A percentile compares a stretch with the other conserved stretches of the same genome.
Conservation (phyloP, 2,329 filamentous ascomycete species). For the Cytospora mali region DNA sequence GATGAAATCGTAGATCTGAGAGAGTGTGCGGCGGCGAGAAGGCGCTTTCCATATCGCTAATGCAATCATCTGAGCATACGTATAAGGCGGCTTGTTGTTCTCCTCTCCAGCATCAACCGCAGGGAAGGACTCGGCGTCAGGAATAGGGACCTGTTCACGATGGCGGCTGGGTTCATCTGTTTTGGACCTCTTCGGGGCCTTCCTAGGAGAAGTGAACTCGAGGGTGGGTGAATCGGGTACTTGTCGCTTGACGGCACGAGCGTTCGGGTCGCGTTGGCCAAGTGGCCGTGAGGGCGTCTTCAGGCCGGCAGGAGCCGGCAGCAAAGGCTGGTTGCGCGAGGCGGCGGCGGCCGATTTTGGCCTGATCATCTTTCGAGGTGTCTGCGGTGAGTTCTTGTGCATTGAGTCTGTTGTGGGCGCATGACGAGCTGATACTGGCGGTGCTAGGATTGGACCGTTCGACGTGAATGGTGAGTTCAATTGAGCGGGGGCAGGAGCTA, state of each 20-base stretch:
- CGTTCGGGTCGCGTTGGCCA: constrained; percentile 24
- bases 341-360: constrained; percentile 18
- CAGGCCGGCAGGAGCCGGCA: constrained; percentile 22
- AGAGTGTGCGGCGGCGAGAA: constrained; percentile 79
- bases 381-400: constrained; percentile 26
- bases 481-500: constrained; percentile 21
- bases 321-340: constrained; percentile 22
- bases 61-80: constrained; percentile 92
- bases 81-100: constrained; percentile 85
- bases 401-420: constrained; percentile 25
- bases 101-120: constrained; percentile 70
- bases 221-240: constrained; percentile 26
- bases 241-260: constrained; percentile 19
- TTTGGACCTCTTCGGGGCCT: constrained; percentile 26
- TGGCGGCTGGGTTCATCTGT: constrained; percentile 27
- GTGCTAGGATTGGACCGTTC: constrained; percentile 25
- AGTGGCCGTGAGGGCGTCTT: constrained; percentile 25
- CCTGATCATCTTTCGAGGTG: constrained; percentile 24
- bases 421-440: constrained; percentile 17
- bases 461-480: constrained; percentile 24
- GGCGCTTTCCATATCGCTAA: constrained; percentile 94
- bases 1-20: constrained; percentile 99
- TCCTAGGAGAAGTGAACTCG: constrained; percentile 25
- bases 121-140: constrained; percentile 79
- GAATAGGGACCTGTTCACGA: constrained; percentile 46